A percentile compares a stretch with the other conserved stretches of the same genome.
Evolutionary conservation across 441 rosid genomes (phyloP).

Genomic region (Erodium chrysanthum): DNA sequence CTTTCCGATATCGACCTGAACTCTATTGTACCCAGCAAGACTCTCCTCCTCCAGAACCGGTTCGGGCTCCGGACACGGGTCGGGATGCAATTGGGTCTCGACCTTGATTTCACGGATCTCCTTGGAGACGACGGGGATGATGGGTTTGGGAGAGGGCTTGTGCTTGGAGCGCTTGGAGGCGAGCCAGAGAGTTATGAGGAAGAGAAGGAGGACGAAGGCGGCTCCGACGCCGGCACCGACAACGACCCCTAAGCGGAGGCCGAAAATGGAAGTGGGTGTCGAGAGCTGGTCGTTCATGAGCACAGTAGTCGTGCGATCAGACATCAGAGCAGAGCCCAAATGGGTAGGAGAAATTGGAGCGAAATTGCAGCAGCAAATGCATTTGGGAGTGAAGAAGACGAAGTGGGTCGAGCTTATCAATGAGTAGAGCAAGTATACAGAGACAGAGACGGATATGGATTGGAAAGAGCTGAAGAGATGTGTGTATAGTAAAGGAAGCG

Average conservation of each 20-base stretch:
- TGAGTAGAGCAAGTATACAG: neutral
- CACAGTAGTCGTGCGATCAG: constrained; percentile 9
- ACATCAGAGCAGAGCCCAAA: neutral
- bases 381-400: neutral
- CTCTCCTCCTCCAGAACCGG: constrained; percentile 3
- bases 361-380: neutral
- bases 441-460: neutral
- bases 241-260: constrained; percentile 44
- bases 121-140: constrained; percentile 63
- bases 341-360: neutral
- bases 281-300: constrained; percentile 39
- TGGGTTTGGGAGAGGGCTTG: constrained; percentile 19
- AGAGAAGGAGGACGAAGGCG: constrained; percentile 50
- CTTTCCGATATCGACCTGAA: constrained; percentile 26
- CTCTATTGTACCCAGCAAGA: neutral
- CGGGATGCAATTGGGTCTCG: constrained; percentile 65
- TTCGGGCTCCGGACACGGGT: constrained; percentile 37
- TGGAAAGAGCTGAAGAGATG: neutral
- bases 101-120: constrained; percentile 46
- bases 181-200: constrained; percentile 51
- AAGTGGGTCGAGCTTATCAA: neutral
- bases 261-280: constrained; percentile 45
- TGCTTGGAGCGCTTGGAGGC: constrained; percentile 36
- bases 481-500: neutral
- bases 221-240: constrained; percentile 48